These are phyloP conservation scores for Starmerella ratchasimensis DNA, from an alignment of 805 yeast genomes.

Conservation along the genomic window DNA sequence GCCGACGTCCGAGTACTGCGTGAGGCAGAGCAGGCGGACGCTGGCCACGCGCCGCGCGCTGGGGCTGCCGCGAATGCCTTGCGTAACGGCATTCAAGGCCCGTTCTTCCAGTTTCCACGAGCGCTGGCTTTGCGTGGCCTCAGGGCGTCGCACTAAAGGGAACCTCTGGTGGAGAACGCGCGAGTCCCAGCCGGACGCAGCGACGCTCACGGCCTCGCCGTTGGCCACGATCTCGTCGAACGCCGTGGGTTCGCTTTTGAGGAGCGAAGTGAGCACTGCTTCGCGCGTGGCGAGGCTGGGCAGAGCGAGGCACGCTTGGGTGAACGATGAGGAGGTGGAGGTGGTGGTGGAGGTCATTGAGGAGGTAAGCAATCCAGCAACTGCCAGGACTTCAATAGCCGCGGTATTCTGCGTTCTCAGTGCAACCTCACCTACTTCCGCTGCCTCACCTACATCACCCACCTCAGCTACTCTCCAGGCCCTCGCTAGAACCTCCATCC, in stretches of 20 bases:
- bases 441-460: not conserved
- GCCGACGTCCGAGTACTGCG: constrained; percentile 48
- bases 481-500: constrained; percentile 1
- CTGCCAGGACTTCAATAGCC: constrained; percentile 11
- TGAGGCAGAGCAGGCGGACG: constrained; percentile 71
- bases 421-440: not conserved
- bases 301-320: too few relatives aligned
- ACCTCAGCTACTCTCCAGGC: constrained; percentile 4
- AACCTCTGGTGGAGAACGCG: constrained; percentile 28
- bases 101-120: constrained; percentile 30
- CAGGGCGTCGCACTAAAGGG: not conserved
- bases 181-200: constrained; percentile 68
- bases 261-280: constrained; percentile 34
- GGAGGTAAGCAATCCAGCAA: not conserved
- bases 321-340: constrained; percentile 25
- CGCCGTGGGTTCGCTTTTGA: constrained; percentile 54
- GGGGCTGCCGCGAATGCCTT: constrained; percentile 49
- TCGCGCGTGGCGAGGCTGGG: too few relatives aligned
- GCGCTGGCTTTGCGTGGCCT: not conserved
- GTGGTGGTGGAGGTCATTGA: too few relatives aligned
- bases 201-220: constrained; percentile 69
- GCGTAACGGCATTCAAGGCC: constrained; percentile 38
- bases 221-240: constrained; percentile 61
- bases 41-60: constrained; percentile 60
- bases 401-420: constrained; percentile 1